Base-by-base conservation (phyloP, 208 protist species). In the Acanthamoeba castellanii region DNA sequence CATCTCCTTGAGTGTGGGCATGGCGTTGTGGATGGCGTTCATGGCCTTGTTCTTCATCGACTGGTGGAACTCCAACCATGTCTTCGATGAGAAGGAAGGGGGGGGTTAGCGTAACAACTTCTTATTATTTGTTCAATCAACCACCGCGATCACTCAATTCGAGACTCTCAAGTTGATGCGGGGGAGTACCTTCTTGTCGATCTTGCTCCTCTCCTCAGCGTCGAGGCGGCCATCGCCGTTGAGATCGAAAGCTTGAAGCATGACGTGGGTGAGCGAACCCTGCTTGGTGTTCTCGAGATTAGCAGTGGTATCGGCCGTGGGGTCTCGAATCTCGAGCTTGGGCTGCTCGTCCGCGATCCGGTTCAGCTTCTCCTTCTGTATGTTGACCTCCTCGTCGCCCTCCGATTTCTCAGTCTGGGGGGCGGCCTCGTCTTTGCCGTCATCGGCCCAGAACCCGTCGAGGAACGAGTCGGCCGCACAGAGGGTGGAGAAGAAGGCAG, bases 21-120 rank as follows among this genome's bases (percentile, higher is more conserved):
- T 74, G 57, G 47, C 85, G 50, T 92, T 64, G 11, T 72, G 37
- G 20, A 92, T 74, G 13, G 85, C 85, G 61, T 55, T 25, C 30
- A 92, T 50, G 11, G 47, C 85, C 55, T 74, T 92, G 1, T 13
- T 13, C 37, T 25, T 66, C 85, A 92, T 92, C 22, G 85, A 92
- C 47, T 92, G 82, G 85, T 92, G 85, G 85, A 92, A 92, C 16
- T 92, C 61, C 30, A 92, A n/a, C 85, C 85, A 92, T 9, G 78
- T 32, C 78, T 87, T 9, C 4, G 16, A 22, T 22, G 1, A 45
- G 18, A 45, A n/a, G 5, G 3, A 8, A 45, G n/a, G 68, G 30
- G 30, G 8, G 34, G 7, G 59, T 50, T 7, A 76, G 20, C 25
- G 22, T 7, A 76, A 42, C 7, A 42, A 22, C 25, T 7, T 37